Base-by-base conservation (phyloP, 2,329 filamentous ascomycete species). In the Fusarium odoratissimum region DNA sequence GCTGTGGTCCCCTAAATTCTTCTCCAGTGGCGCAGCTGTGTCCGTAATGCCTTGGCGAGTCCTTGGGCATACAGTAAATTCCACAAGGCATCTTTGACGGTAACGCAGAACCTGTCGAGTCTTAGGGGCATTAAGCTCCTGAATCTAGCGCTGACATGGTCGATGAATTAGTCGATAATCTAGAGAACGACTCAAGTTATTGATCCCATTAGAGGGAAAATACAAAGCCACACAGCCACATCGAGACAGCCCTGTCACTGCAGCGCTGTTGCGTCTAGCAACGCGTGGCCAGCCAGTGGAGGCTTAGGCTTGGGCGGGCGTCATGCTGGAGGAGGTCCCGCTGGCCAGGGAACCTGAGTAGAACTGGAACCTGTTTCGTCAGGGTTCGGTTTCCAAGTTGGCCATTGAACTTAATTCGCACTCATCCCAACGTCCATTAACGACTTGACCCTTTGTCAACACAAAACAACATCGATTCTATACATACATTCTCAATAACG, bases 341-440 rank as follows among this genome's bases (percentile, higher is more conserved):
- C 60, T 57, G 48, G 57, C 60, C 60, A 59, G 44, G 60, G 45
- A 64, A 62, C 51, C 37, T 48, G 52, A 70, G 48, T 48, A 74
- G 67, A 55, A 25, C 40, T 46, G 71, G 68, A 74, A 74, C 72
- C 72, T 74, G 64, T 74, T 74, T 74, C 71, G 71, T 74, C 71
- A 72, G 64, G 71, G 68, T 64, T 73, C 55, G n/a, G 51, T 41
- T 54, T 54, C 64, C 48, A 67, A 48, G 64, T 54, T 19, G 30
- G 41, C 49, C 35, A 52, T 67, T 51, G 48, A 71, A 71, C 64
- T 74, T 60, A 59, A 57, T 65, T 56, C 63, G 58, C 55, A 54
- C 67, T 59, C 56, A 48, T 46, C 67, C 67, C 62, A 74, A 65
- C 45, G 33, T 40, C 48, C 49, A 49, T 21, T 17, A 40, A 35